Percentiles rank a stretch among this genome's conserved stretches.
Conservation (phyloP, 192 early-diverging fungal genomes). For the Globomyces pollinis-pini region DNA sequence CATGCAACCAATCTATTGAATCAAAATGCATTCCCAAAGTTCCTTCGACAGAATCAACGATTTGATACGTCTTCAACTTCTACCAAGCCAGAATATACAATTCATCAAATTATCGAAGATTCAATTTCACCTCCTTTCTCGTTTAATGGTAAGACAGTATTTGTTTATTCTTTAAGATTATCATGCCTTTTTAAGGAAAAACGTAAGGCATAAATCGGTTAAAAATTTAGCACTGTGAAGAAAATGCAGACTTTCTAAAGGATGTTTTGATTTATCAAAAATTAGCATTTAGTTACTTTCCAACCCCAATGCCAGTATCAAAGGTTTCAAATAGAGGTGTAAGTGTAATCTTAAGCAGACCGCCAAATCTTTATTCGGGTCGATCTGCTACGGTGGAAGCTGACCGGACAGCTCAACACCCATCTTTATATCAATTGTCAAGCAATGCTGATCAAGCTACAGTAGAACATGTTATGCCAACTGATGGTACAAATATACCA, state of each 20-base stretch:
- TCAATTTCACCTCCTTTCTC: not conserved
- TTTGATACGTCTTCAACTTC: not conserved
- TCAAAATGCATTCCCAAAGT: not conserved
- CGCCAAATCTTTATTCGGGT: not conserved
- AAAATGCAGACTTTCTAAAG: conserved; percentile 5
- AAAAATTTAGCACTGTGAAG: not conserved
- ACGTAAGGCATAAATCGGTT: not conserved
- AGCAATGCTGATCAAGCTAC: not conserved
- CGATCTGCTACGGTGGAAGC: not conserved
- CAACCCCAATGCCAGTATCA: not conserved
- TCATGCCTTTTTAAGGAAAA: not conserved
- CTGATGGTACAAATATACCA: not conserved
- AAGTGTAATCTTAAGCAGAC: not conserved
- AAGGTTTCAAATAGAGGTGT: not conserved
- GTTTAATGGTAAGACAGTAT: not conserved
- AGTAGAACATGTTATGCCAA: not conserved
- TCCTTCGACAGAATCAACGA: not conserved
- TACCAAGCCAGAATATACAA: not conserved
- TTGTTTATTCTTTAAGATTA: not conserved
- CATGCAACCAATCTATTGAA: not conserved
- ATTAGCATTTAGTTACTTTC: not conserved
- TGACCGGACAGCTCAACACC: not conserved
- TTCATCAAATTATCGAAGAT: not conserved
- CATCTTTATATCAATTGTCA: not conserved
- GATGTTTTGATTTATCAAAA: not conserved